A percentile compares a stretch with the other conserved stretches of the same genome.
Conservation (phyloP, 1,139 yeast species). For the Petasospora fabianii region DNA sequence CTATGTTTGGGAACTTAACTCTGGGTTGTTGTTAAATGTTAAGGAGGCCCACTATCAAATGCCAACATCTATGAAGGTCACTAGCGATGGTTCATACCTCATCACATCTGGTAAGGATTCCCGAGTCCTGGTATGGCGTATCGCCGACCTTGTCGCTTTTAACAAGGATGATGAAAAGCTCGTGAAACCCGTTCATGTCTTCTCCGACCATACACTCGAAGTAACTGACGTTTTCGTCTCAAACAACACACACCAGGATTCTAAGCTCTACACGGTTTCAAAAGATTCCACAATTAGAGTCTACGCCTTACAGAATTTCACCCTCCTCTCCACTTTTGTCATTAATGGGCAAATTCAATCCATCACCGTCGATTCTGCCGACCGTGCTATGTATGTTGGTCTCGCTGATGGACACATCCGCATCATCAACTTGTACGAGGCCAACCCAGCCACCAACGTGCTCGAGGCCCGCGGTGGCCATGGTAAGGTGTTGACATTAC, state of each 20-base stretch:
- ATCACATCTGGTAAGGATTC: conserved; percentile 82
- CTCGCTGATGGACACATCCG: conserved; percentile 59
- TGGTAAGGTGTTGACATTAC: conserved; percentile 50
- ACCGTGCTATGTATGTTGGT: conserved; percentile 72
- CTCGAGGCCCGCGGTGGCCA: conserved; percentile 56
- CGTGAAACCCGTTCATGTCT: conserved; percentile 41
- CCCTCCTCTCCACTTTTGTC: conserved; percentile 67
- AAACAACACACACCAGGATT: conserved; percentile 51
- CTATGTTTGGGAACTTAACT: conserved; percentile 80
- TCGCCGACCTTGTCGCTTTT: conserved; percentile 52
- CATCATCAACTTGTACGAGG: conserved; percentile 51
- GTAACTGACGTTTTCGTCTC: conserved; percentile 60
- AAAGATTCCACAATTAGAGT: conserved; percentile 72
- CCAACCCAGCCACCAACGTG: conserved; percentile 39
- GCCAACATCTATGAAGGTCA: conserved; percentile 54
- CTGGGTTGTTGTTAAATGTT: conserved; percentile 70
- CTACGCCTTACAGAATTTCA: conserved; percentile 42
- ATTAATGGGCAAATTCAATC: conserved; percentile 55
- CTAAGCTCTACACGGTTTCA: conserved; percentile 69
- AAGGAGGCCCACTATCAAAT: conserved; percentile 85
- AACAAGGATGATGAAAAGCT: conserved; percentile 32
- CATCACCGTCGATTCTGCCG: conserved; percentile 76
- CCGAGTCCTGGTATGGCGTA: conserved; percentile 71
- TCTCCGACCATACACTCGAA: conserved; percentile 76
- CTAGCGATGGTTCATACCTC: conserved; percentile 64